A percentile compares a stretch with the other conserved stretches of the same genome.
Evolutionary conservation across 2,329 filamentous ascomycete genomes (phyloP).

Genomic region (Aspergillus hiratsukae): DNA sequence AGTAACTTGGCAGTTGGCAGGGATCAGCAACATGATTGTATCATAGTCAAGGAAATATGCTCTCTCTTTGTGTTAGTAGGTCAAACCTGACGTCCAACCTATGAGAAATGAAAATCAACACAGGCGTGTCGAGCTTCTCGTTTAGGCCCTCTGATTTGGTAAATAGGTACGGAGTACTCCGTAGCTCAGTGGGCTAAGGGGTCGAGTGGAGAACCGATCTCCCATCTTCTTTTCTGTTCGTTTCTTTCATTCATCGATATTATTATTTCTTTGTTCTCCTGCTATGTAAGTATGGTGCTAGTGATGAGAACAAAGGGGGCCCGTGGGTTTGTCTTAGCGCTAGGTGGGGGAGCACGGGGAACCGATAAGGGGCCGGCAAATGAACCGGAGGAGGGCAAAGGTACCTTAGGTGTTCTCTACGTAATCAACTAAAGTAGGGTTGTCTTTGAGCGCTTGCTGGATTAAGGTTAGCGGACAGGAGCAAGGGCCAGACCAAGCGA

Average conservation of each 20-base stretch:
- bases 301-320: neutral
- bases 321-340: neutral
- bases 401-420: too few species aligned
- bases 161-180: neutral
- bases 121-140: neutral
- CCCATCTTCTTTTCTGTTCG: neutral
- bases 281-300: neutral
- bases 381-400: too few species aligned
- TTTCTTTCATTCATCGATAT: neutral
- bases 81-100: neutral
- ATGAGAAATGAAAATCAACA: neutral
- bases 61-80: neutral
- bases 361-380: neutral
- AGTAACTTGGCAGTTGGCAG: neutral
- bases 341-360: neutral
- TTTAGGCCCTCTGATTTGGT: neutral
- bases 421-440: too few species aligned
- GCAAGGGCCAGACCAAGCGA: neutral
- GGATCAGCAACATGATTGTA: constrained; percentile 6
- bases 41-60: neutral
- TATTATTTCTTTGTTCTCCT: neutral
- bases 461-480: neutral
- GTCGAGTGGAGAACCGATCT: neutral
- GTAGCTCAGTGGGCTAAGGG: neutral
- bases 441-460: too few species aligned